phyloP scores from a whole-genome alignment of 2,329 filamentous ascomycete species.

The Alternaria sp. region DNA sequence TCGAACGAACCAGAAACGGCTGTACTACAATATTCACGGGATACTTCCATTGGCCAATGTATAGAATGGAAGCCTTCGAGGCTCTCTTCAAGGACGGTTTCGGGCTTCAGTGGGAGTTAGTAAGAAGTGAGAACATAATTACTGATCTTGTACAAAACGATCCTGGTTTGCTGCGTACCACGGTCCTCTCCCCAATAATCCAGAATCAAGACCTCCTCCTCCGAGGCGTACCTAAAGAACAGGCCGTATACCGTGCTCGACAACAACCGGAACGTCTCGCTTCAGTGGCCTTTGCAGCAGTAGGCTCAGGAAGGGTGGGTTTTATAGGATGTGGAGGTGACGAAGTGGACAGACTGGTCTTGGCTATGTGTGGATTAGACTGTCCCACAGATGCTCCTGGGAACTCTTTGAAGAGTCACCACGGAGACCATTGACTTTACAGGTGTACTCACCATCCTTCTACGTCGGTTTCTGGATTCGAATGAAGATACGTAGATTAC shows the following conservation, averaged over 20 bases:
- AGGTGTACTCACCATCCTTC: not conserved
- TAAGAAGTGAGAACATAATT: not conserved
- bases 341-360: slow-evolving; percentile 27
- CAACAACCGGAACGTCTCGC: not conserved
- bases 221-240: not conserved
- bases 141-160: not conserved
- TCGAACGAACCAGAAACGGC: not conserved
- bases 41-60: not conserved
- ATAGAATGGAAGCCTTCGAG: not conserved
- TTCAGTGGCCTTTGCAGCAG: slow-evolving; percentile 29
- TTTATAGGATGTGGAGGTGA: slow-evolving; percentile 30
- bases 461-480: not conserved
- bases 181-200: not conserved
- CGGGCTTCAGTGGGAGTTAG: not conserved
- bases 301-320: slow-evolving; percentile 33
- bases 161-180: not conserved
- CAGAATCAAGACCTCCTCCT: not conserved
- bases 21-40: not conserved
- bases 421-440: not conserved
- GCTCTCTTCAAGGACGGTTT: not conserved
- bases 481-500: not conserved
- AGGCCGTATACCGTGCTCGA: not conserved
- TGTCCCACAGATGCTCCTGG: slow-evolving; percentile 20
- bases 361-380: slow-evolving; percentile 39
- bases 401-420: not conserved